Conservation (phyloP, 768 basidiomycete species). For the Tylopilus vinaceipallidus region DNA sequence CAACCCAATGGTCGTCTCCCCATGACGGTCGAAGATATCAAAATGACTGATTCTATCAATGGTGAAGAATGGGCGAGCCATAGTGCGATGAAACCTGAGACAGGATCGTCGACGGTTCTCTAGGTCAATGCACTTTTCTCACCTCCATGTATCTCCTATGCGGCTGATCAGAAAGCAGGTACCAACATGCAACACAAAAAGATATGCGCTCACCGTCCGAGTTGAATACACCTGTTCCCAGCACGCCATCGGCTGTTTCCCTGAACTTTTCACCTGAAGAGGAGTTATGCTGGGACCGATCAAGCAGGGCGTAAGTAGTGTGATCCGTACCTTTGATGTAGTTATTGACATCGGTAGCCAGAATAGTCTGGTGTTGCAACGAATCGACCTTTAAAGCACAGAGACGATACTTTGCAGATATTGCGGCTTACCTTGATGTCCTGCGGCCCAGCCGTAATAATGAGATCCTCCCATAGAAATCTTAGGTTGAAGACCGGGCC, state of each 20-base stretch:
- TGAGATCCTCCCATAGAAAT: slow-evolving; percentile 46
- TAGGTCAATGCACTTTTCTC: slow-evolving; percentile 10
- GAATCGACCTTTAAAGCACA: background rate
- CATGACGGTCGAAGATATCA: slow-evolving; percentile 57
- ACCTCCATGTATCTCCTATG: slow-evolving; percentile 73
- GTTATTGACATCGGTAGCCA: slow-evolving; percentile 43
- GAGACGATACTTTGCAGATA: background rate
- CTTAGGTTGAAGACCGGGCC: slow-evolving; percentile 41
- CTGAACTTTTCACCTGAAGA: slow-evolving; percentile 34
- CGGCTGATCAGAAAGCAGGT: slow-evolving; percentile 1
- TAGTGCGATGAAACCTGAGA: slow-evolving; percentile 56
- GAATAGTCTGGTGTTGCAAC: slow-evolving; percentile 30
- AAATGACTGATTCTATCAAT: slow-evolving; percentile 61
- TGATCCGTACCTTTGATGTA: slow-evolving; percentile 43
- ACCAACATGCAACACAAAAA: background rate
- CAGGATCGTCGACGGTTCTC: background rate
- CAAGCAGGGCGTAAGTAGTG: background rate
- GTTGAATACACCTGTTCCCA: slow-evolving; percentile 58
- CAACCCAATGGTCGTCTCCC: slow-evolving; percentile 44
- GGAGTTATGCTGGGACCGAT: background rate
- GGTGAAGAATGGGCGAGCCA: slow-evolving; percentile 71
- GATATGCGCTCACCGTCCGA: slow-evolving; percentile 39
- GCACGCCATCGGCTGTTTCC: slow-evolving; percentile 30
- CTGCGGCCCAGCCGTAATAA: slow-evolving; percentile 51
- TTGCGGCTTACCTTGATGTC: slow-evolving; percentile 36